A percentile compares a stretch with the other conserved stretches of the same genome.
phyloP scores from a whole-genome alignment of 176 grass and related monocot species.

The Dactylis glomerata region DNA sequence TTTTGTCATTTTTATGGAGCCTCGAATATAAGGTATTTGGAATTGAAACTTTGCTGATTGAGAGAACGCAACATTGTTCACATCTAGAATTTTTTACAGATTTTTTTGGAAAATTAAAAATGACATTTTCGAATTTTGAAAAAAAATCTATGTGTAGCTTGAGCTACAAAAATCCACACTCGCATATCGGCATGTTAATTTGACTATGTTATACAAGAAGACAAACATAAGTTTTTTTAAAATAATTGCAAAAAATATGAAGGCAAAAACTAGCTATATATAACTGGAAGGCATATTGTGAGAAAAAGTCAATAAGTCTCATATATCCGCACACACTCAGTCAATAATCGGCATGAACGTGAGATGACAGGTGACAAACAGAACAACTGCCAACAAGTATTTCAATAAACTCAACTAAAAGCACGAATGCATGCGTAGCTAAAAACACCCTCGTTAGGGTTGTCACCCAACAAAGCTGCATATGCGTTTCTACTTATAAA shows the following conservation, averaged over 20 bases:
- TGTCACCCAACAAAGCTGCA: background rate
- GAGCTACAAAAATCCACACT: no score
- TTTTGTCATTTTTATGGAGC: no score
- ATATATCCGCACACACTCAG: background rate
- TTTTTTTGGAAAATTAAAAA: no score
- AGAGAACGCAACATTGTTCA: no score
- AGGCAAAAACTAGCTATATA: background rate
- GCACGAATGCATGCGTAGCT: background rate
- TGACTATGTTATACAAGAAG: no score
- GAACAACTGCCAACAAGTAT: background rate
- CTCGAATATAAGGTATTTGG: no score
- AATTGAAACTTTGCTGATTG: no score
- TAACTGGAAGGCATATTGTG: background rate
- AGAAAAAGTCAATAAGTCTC: background rate
- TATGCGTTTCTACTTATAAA: background rate
- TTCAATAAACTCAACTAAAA: background rate
- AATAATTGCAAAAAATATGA: background rate
- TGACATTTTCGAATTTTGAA: no score
- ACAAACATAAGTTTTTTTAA: background rate
- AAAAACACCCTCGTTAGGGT: background rate
- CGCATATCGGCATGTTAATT: no score
- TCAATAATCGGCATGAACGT: background rate
- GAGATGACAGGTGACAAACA: background rate
- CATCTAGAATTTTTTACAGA: no score
- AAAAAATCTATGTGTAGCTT: no score